Base-by-base conservation (phyloP, 306 rosid genomes). In the Corylus avellana region DNA sequence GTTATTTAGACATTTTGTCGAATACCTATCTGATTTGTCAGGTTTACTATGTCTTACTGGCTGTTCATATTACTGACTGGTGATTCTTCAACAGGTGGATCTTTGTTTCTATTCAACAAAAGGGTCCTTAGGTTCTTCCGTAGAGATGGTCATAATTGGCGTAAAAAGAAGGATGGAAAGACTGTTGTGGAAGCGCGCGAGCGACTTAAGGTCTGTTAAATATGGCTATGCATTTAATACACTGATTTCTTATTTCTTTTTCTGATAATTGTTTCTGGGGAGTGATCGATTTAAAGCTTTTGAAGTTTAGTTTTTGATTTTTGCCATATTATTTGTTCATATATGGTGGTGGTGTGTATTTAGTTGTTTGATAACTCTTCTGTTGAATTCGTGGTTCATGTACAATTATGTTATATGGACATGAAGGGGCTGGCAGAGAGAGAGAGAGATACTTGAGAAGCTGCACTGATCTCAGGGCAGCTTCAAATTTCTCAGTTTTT, bases 171-270 rank as follows among this genome's bases (percentile, higher is more conserved):
- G 85, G 94, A 93, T 77, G 98, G 98, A 72, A 88, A 82, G 87
- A 85, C 97, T 37, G 98, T 96, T 47, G 89, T 92, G 22, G 99
- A 96, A 89, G 99, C 96, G 29, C 99, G 93, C 48, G 99, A 96
- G 78, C 89, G 94, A 50, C 99, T 96, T 81, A 96, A 96, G 99
- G 99, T 95, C 77, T 32, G 74, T 68, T 44, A 22, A 32, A 81
- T 72, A 13, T 46, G 50, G 75, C 66, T 75, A 14, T 75, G 48
- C 47, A 59, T 68, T 81, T 39, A 10, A 18, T 10, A 39, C 48
- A 42, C 44, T 1, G 70, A 42, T 67, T 48, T 44, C 25, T 42
- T 42, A 3, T 42, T 39, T 67, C 7, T 42, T 39, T 67, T 8
- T 14, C n/a, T 25, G n/a, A 13, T 2, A 8, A 67, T 42, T 67